Base-by-base conservation (phyloP, 768 basidiomycete species). In the Rhodosporidiobolus odoratus region DNA sequence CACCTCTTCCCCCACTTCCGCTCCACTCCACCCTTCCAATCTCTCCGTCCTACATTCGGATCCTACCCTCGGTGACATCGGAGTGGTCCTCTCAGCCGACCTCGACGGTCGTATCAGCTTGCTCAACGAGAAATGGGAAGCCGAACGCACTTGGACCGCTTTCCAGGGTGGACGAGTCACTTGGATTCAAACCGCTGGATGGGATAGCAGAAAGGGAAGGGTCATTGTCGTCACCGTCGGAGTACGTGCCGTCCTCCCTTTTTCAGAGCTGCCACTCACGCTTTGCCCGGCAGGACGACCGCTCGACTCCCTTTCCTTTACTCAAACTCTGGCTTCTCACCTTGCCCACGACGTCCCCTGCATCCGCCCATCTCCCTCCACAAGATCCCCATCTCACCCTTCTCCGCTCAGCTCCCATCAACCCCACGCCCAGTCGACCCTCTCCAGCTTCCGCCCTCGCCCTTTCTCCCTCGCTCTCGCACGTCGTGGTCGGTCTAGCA, bases 401-500 rank as follows among this genome's bases (percentile, higher is more conserved):
- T 90, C 91, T 74, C 34, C 73, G 73, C n/a, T 57, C 50, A 2
- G 38, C 66, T 8, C 45, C 59, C 8, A 56, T 1, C 90, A 90
- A 80, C 89, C 91, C 69, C 3, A 59, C 54, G 34, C 53, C 67
- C 4, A 56, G 62, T 1, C 69, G 68, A 19, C 72, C 72, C 19
- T 57, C 63, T 25, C 70, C 90, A 86, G 86, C 94, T 17, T 87
- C 91, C 3, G 85, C 88, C 2, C 82, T 96, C 50, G 90, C 93
- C 0, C 81, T 93, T 30, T 89, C 94, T 0, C 81, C 86, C 10
- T 84, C 85, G 25, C 83, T 96, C 6, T 86, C 90, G 0, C 90
- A 93, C 78, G 86, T 99, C 34, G 89, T 94, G 10, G 85, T 98
- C 48, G 96, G 94, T 21, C 85, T 98, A n/a, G 92, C 88, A 10